phyloP scores from a whole-genome alignment of 176 grass and related monocot genomes.

The Phragmites australis region DNA sequence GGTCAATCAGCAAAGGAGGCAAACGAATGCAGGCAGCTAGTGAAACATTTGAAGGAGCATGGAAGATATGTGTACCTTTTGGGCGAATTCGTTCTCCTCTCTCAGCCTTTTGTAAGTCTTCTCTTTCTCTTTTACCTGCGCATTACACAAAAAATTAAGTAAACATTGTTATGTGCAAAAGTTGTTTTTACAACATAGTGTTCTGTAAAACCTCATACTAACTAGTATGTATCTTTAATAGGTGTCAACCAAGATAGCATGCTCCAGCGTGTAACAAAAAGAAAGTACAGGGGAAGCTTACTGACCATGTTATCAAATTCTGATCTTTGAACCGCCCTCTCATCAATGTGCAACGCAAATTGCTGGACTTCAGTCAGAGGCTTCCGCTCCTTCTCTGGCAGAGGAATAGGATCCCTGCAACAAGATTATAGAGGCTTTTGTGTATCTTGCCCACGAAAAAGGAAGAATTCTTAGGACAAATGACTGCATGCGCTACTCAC shows the following conservation, averaged over 20 bases:
- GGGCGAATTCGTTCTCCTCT: constrained; percentile 79
- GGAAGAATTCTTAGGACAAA: constrained; percentile 16
- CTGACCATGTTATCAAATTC: constrained; percentile 85
- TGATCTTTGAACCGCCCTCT: constrained; percentile 76
- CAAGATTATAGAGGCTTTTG: constrained; percentile 27
- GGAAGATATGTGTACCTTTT: constrained; percentile 51
- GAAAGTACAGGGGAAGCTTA: neutral
- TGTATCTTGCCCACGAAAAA: constrained; percentile 14
- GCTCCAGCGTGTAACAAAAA: neutral
- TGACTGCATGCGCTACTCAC: constrained; percentile 40
- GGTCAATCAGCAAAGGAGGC: neutral
- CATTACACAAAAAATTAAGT: constrained; percentile 2
- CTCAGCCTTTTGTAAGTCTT: constrained; percentile 74
- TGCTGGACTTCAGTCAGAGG: constrained; percentile 86
- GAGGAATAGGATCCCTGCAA: constrained; percentile 76
- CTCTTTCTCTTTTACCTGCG: constrained; percentile 90
- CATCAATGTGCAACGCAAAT: constrained; percentile 70
- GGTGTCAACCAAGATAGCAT: neutral
- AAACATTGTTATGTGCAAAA: neutral
- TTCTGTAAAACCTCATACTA: too few species aligned
- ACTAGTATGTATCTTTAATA: neutral
- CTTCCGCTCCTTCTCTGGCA: constrained; percentile 76
- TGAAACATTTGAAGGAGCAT: neutral
- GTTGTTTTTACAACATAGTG: neutral
- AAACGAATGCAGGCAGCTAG: neutral